Evolutionary conservation across 192 early-diverging fungal genomes (phyloP).

Genomic region (Coemansia sp.): DNA sequence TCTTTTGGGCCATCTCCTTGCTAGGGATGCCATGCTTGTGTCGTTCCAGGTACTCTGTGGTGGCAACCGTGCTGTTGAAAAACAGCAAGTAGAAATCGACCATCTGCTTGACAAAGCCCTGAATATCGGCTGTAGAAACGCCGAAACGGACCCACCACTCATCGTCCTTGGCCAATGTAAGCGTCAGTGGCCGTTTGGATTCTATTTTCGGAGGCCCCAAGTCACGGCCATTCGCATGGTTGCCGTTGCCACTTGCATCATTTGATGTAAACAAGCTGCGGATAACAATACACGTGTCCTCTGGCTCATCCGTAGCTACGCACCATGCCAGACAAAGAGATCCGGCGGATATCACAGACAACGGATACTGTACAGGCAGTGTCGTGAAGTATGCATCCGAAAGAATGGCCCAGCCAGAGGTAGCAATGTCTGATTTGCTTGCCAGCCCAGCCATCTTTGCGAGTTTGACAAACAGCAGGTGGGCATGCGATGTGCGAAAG

Average conservation of each 20-base stretch:
- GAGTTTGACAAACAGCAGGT: slow-evolving; percentile 71
- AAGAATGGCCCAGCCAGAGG: slow-evolving; percentile 44
- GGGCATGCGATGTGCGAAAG: slow-evolving; percentile 75
- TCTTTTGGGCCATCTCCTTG: slow-evolving; percentile 37
- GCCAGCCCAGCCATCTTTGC: slow-evolving; percentile 59
- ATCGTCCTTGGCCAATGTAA: slow-evolving; percentile 15
- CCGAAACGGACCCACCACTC: slow-evolving; percentile 47
- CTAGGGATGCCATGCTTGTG: slow-evolving; percentile 41
- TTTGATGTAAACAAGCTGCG: background rate
- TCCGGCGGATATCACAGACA: slow-evolving; percentile 39
- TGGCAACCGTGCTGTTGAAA: slow-evolving; percentile 33
- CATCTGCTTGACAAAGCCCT: slow-evolving; percentile 53
- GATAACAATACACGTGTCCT: slow-evolving; percentile 16
- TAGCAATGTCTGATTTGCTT: slow-evolving; percentile 13
- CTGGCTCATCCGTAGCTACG: slow-evolving; percentile 19
- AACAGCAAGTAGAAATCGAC: slow-evolving; percentile 53
- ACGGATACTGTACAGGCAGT: slow-evolving; percentile 51
- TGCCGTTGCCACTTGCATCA: background rate
- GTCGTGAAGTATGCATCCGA: slow-evolving; percentile 52
- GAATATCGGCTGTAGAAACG: slow-evolving; percentile 34
- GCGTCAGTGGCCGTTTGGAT: slow-evolving; percentile 10
- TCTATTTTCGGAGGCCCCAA: background rate
- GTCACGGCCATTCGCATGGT: slow-evolving; percentile 10
- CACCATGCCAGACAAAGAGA: slow-evolving; percentile 51
- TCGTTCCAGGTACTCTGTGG: slow-evolving; percentile 36